Evolutionary conservation across 108 stramenopile genomes (phyloP), one percentile per base, ranked within the genome.

Genomic region (Nitzschia sp.): DNA sequence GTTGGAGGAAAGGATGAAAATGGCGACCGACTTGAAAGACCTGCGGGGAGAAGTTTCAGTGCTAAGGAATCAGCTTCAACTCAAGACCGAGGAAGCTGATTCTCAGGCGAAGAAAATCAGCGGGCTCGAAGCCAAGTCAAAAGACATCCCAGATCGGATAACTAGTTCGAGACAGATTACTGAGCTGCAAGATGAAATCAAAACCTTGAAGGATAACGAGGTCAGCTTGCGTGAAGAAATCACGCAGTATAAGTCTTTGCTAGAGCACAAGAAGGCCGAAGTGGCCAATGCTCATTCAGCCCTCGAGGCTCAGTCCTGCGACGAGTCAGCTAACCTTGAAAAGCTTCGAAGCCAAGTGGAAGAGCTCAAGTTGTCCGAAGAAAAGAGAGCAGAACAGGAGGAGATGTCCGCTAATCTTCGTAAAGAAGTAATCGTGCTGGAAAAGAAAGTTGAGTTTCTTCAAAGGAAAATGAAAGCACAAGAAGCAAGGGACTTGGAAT

Each of bases 61-160:
- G 9, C 36, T 69, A 56, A 53, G 47, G 45, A 25, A 69, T 13
- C 45, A 47, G 23, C 25, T 69, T 6, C 15, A 45, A 13, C 17
- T 6, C 57, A 69, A 69, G 68, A 34, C 23, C 13, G 68, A 58
- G 22, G 35, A 28, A 31, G 47, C 58, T 3, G 23, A 33, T 19
- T 35, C 57, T 13, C 55, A 69, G 26, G 38, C 53, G 0, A 53
- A 47, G 56, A 9, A 31, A 31, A 45, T 69, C 23, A 21, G 56
- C 27, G 68, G 58, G 33, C 36, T 58, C 38, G 29, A 58, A 21
- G 22, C 8, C 2, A 38, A 6, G 53, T 23, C 33, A 36, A 54
- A 13, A 5, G 54, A 22, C 11, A 17, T 31, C 31, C 6, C 50
- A 6, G 47, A 64, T 4, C 22, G 27, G 9, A 29, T 19, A 3